Conservation (phyloP, 441 rosid genomes). For the Kokia cookei region DNA sequence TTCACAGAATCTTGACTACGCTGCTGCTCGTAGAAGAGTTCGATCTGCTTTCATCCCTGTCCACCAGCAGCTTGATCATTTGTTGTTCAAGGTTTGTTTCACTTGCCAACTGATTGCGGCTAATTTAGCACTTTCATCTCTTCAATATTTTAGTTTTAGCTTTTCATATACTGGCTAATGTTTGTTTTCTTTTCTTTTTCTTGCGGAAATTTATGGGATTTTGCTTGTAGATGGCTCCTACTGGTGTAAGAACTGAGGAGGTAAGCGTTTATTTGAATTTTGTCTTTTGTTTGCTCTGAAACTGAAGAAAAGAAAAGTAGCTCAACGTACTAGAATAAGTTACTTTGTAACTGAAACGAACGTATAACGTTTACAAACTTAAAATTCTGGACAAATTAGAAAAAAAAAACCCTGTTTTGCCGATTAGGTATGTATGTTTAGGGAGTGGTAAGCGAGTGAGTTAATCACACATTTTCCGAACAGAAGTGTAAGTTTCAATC, state of each 20-base stretch:
- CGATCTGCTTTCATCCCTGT: slow-evolving; percentile 67
- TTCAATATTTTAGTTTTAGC: not conserved
- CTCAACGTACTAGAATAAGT: not conserved
- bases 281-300: not conserved
- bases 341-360: not conserved
- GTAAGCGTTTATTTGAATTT: slow-evolving; percentile 25
- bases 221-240: slow-evolving; percentile 56
- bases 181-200: slow-evolving; percentile 4
- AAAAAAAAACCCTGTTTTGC: too few species aligned
- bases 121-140: not conserved
- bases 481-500: not conserved
- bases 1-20: slow-evolving; percentile 63
- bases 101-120: not conserved
- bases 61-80: slow-evolving; percentile 77
- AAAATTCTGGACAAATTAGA: not conserved
- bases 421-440: not conserved
- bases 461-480: not conserved
- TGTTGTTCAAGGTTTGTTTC: slow-evolving; percentile 64
- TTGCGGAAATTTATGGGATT: not conserved
- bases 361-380: not conserved
- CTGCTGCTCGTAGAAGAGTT: slow-evolving; percentile 60
- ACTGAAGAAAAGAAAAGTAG: not conserved
- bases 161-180: not conserved
- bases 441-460: not conserved
- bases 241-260: slow-evolving; percentile 73